Percentiles rank a stretch among this genome's conserved stretches.
phyloP scores from a whole-genome alignment of 495 filamentous ascomycete genomes.

The Daldinia childiae region DNA sequence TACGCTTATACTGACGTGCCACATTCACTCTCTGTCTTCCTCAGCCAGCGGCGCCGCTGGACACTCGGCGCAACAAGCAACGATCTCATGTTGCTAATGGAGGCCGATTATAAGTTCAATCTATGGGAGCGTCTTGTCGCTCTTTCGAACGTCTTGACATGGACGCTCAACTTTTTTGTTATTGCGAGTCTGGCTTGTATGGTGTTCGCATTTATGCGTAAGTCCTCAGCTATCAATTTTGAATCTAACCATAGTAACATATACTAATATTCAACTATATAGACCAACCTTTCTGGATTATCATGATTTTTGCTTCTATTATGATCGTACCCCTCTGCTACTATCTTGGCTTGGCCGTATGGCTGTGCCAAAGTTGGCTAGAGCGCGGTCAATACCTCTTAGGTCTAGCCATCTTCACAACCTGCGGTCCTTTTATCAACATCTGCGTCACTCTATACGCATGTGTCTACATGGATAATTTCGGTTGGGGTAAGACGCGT shows the following conservation, averaged over 20 bases:
- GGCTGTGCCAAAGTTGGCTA: slow-evolving; percentile 33
- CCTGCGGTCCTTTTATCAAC: slow-evolving; percentile 44
- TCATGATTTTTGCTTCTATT: slow-evolving; percentile 44
- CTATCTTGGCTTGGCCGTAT: slow-evolving; percentile 35
- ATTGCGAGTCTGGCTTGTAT: slow-evolving; percentile 44
- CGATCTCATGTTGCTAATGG: slow-evolving; percentile 43
- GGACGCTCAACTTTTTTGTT: slow-evolving; percentile 45
- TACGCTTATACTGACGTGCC: slow-evolving; percentile 47
- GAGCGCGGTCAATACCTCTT: slow-evolving; percentile 41
- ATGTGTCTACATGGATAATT: slow-evolving; percentile 42
- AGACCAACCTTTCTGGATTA: slow-evolving; percentile 41
- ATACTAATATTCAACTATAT: slow-evolving; percentile 1
- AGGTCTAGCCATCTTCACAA: slow-evolving; percentile 35
- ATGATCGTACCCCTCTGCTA: slow-evolving; percentile 42
- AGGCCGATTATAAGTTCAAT: slow-evolving; percentile 30
- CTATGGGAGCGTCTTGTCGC: slow-evolving; percentile 45
- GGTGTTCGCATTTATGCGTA: slow-evolving; percentile 39
- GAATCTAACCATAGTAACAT: not conserved
- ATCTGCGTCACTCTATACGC: slow-evolving; percentile 44
- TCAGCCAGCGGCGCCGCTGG: slow-evolving; percentile 48
- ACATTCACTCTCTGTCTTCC: slow-evolving; percentile 43
- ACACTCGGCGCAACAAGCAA: slow-evolving; percentile 46
- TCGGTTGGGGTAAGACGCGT: slow-evolving; percentile 50
- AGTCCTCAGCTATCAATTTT: slow-evolving; percentile 1
- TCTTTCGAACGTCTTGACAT: slow-evolving; percentile 42